A percentile compares a stretch with the other conserved stretches of the same genome.
Conservation (phyloP, 1,284 basidiomycete genomes). For the Puccinia triticina region DNA sequence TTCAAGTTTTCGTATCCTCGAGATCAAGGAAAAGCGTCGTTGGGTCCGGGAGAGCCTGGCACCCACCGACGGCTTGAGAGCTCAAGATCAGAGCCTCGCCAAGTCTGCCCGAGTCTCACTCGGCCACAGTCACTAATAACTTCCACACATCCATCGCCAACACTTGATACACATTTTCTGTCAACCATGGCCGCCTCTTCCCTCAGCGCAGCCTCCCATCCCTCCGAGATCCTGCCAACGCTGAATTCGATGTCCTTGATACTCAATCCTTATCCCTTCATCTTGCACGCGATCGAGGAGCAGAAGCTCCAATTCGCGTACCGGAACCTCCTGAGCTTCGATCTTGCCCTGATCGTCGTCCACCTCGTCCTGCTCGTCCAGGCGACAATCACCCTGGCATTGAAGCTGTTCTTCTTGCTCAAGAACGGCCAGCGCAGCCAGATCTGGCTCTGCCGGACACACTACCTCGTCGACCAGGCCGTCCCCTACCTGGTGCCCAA, state of each 20-base stretch:
- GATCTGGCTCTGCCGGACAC: slow-evolving; percentile 24
- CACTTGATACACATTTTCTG: no score
- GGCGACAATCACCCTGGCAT: neutral
- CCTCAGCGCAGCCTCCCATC: neutral
- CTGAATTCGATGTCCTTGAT: neutral
- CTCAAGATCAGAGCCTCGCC: no score
- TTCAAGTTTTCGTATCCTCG: no score
- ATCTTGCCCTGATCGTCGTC: neutral
- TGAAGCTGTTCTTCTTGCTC: neutral
- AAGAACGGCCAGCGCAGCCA: neutral
- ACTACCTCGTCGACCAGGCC: neutral
- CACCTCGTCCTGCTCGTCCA: neutral
- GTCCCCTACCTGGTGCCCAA: slow-evolving; percentile 1
- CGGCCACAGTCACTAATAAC: no score
- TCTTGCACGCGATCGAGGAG: neutral
- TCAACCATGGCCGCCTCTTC: neutral
- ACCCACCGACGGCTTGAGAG: no score
- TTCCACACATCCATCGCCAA: no score
- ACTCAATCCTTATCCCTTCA: slow-evolving; percentile 10
- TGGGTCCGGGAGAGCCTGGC: no score
- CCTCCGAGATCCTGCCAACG: neutral
- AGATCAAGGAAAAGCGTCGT: no score
- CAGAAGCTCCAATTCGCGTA: neutral
- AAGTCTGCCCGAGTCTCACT: no score
- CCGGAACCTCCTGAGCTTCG: neutral